A percentile compares a stretch with the other conserved stretches of the same genome.
Conservation (phyloP, 805 yeast species). For the fission yeast (Schizosaccharomyces pombe) region DNA sequence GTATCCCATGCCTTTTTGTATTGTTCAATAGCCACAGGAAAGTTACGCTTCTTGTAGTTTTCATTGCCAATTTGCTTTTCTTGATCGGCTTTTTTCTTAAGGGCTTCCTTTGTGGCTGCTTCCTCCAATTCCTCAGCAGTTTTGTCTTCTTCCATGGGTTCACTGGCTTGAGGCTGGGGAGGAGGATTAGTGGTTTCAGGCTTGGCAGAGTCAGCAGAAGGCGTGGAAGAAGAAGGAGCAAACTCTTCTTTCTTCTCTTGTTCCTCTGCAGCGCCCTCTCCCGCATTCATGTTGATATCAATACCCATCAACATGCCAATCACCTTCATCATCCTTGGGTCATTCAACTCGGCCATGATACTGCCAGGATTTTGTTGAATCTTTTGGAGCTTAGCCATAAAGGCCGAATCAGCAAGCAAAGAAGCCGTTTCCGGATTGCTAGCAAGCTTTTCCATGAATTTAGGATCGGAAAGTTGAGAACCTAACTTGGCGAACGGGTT, state of each 20-base stretch:
- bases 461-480: conserved; percentile 58
- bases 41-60: conserved; percentile 63
- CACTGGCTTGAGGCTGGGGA: conserved; percentile 10
- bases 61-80: conserved; percentile 70
- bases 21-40: conserved; percentile 74
- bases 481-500: conserved; percentile 56
- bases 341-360: conserved; percentile 44
- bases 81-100: conserved; percentile 18
- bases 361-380: conserved; percentile 48
- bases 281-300: conserved; percentile 18
- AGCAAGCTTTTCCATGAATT: conserved; percentile 47
- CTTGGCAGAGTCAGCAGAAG: background rate
- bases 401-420: conserved; percentile 63
- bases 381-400: conserved; percentile 39
- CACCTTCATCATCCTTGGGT: conserved; percentile 71
- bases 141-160: conserved; percentile 13
- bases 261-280: conserved; percentile 13
- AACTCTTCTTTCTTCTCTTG: background rate
- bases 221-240: background rate
- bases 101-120: conserved; percentile 13
- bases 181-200: conserved; percentile 4
- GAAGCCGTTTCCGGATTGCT: conserved; percentile 72
- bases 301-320: conserved; percentile 72
- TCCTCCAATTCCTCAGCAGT: conserved; percentile 18
- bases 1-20: conserved; percentile 73